These are phyloP conservation scores for Globisporangium acanthophoron DNA, from an alignment of 352 stramenopile species.

Conservation along the genomic window DNA sequence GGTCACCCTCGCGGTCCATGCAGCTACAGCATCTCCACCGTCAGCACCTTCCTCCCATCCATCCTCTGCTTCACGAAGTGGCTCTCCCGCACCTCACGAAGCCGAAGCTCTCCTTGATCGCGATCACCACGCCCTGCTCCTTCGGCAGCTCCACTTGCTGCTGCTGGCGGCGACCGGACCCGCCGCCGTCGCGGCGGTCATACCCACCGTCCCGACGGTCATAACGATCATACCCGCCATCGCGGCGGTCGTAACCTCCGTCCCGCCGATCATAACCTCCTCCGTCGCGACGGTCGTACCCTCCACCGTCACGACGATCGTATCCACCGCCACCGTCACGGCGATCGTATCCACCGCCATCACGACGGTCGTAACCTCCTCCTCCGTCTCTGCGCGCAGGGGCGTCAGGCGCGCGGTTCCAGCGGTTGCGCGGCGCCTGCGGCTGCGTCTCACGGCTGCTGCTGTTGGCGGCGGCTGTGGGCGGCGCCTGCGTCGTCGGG, in stretches of 20 bases:
- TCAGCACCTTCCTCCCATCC: slow-evolving; percentile 1
- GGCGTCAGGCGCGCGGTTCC: slow-evolving; percentile 6
- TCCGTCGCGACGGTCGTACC: slow-evolving; percentile 2
- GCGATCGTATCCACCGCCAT: slow-evolving; percentile 11
- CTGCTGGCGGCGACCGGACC: slow-evolving; percentile 11
- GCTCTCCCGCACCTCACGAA: slow-evolving; percentile 31
- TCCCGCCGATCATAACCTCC: background rate
- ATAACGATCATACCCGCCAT: slow-evolving; percentile 4
- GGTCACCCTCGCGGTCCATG: slow-evolving; percentile 57
- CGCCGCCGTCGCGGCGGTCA: background rate
- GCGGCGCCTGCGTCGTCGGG: slow-evolving; percentile 5
- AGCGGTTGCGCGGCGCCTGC: slow-evolving; percentile 7
- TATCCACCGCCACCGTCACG: slow-evolving; percentile 3
- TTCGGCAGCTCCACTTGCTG: slow-evolving; percentile 18
- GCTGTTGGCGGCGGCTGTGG: slow-evolving; percentile 10
- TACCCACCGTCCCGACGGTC: background rate
- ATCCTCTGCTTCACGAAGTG: background rate
- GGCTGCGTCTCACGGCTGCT: slow-evolving; percentile 1
- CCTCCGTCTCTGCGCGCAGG: slow-evolving; percentile 6
- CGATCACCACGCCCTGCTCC: slow-evolving; percentile 36
- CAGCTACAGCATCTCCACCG: slow-evolving; percentile 25
- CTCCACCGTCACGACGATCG: slow-evolving; percentile 1
- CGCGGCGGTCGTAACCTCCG: background rate
- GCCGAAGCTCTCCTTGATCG: slow-evolving; percentile 51
- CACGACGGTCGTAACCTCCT: slow-evolving; percentile 12